Evolutionary conservation across 2,329 filamentous ascomycete genomes (phyloP).

Genomic region (Colletotrichum sp.): DNA sequence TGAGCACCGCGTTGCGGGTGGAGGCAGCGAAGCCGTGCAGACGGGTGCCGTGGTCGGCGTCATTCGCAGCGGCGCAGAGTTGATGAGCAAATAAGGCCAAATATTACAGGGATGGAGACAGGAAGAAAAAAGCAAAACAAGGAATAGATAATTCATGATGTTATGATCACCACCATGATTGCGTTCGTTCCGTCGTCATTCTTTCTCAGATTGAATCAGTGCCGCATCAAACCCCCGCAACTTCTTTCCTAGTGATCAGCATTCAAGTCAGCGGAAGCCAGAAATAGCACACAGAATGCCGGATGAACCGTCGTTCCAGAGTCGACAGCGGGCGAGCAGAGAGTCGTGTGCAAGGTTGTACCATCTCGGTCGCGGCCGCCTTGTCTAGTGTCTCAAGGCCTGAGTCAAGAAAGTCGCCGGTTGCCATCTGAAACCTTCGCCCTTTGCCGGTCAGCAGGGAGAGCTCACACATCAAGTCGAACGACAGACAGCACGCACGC

Average conservation of each 20-base stretch:
- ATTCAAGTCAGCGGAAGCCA: not conserved
- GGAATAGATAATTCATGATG: conserved; percentile 10
- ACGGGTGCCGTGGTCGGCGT: conserved; percentile 93
- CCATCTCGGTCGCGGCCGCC: not conserved
- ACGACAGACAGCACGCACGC: no score
- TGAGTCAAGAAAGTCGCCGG: not conserved
- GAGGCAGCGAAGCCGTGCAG: conserved; percentile 86
- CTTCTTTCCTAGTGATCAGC: not conserved
- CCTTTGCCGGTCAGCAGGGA: not conserved
- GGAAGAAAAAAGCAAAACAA: not conserved
- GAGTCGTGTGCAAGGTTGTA: not conserved
- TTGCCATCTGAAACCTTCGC: not conserved
- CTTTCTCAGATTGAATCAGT: not conserved
- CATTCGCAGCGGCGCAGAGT: conserved; percentile 82
- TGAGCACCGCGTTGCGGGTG: conserved; percentile 88
- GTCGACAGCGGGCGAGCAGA: not conserved
- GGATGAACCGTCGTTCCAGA: not conserved
- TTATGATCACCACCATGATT: not conserved
- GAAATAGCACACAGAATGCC: not conserved
- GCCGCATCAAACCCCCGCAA: not conserved
- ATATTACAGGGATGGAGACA: not conserved
- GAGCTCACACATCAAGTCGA: not conserved
- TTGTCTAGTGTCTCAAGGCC: not conserved
- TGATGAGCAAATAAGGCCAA: conserved; percentile 49
- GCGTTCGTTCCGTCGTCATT: not conserved